phyloP scores from a whole-genome alignment of 495 filamentous ascomycete species.

The Penicillium steckii region DNA sequence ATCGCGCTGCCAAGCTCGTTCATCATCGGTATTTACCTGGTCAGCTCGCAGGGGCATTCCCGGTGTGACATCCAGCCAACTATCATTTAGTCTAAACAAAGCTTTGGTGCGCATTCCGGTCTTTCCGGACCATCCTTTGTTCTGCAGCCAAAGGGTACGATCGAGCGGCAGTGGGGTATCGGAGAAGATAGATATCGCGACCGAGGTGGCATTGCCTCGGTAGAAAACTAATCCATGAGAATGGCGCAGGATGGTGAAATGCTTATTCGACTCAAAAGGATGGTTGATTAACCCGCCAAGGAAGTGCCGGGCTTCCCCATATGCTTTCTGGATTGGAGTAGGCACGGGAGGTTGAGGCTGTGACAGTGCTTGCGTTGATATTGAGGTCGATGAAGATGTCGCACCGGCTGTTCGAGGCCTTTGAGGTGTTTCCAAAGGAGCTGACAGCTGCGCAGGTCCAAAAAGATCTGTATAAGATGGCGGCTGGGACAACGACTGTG shows the following conservation, averaged over 20 bases:
- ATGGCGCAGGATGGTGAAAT: slow-evolving; percentile 66
- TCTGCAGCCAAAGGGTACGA: slow-evolving; percentile 64
- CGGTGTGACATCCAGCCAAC: slow-evolving; percentile 67
- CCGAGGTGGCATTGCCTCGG: slow-evolving; percentile 58
- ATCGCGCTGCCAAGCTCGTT: slow-evolving; percentile 66
- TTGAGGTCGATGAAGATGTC: neutral
- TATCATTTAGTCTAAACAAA: slow-evolving; percentile 50
- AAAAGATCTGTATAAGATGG: slow-evolving; percentile 27
- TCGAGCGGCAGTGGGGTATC: slow-evolving; percentile 54
- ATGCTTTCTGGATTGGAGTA: slow-evolving; percentile 37
- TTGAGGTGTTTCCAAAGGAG: neutral
- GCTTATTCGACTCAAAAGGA: slow-evolving; percentile 62
- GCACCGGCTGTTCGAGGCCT: slow-evolving; percentile 19
- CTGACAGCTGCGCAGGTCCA: slow-evolving; percentile 3
- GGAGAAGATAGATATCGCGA: slow-evolving; percentile 61
- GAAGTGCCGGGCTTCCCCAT: slow-evolving; percentile 59
- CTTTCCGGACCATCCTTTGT: slow-evolving; percentile 65
- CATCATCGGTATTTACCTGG: slow-evolving; percentile 49
- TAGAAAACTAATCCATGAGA: slow-evolving; percentile 63
- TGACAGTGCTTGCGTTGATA: slow-evolving; percentile 1
- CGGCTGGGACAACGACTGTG: slow-evolving; percentile 11
- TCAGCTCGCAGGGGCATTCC: slow-evolving; percentile 39
- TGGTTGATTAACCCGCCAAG: slow-evolving; percentile 61
- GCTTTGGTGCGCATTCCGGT: slow-evolving; percentile 66
- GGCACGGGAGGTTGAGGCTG: slow-evolving; percentile 8